Evolutionary conservation across 164 flowering plant genomes (phyloP), one percentile per base, ranked within the genome.

Genomic region (Aristolochia fimbriata): DNA sequence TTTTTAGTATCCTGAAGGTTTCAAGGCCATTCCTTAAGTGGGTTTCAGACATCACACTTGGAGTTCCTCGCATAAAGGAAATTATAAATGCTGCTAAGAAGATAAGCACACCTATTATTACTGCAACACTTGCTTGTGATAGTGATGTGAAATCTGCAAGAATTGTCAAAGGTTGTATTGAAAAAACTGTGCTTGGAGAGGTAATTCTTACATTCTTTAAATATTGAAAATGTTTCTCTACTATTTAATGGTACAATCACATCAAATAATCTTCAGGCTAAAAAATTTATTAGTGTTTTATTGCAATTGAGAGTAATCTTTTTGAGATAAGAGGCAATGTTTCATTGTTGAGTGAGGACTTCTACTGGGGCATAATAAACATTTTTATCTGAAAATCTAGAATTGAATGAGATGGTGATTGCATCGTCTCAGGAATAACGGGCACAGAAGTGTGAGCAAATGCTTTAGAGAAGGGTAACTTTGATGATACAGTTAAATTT

Each of bases 11-110:
- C 52, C 8, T 21, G 3, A 16, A 49, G 19, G 52, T 33, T 19
- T 33, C n/a, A 33, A 25, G 58, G 61, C 69, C 59, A 61, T 70
- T 59, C 75, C 74, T 69, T 83, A 77, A 80, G 71, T 67, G 57
- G 55, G 41, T 66, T 47, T 62, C 62, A 94, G 99, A 91, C 72
- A 75, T 94, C 54, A 94, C 99, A 21, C 99, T 80, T 64, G 99
- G 99, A 64, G 99, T 94, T 73, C 99, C 99, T 62, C 87, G 97
- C 49, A 87, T 94, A 62, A 85, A 77, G 66, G 99, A 94, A 79
- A 91, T 94, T 45, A 84, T 94, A 19, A 79, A 91, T 74, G 99
- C 77, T 47, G 75, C 93, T 51, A 91, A 94, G 75, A 86, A 74
- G 46, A 94, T 94, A 62, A 85, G 85, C 59, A 94, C 99, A 43